Percentiles rank a stretch among this genome's conserved stretches.
phyloP scores from a whole-genome alignment of 495 filamentous ascomycete species.

The Neurospora sp. region DNA sequence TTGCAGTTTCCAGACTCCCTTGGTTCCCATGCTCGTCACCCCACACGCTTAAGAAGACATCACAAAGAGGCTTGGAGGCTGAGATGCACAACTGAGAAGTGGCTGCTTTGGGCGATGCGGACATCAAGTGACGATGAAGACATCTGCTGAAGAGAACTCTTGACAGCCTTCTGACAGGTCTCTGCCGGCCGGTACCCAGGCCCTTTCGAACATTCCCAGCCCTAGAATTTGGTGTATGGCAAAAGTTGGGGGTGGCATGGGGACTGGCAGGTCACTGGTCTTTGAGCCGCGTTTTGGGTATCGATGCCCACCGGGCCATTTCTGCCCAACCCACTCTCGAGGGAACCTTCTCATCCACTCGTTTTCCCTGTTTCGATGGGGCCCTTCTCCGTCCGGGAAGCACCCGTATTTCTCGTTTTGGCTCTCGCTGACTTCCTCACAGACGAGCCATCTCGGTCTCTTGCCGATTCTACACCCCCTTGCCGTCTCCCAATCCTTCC shows the following conservation, averaged over 20 bases:
- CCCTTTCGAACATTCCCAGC: background rate
- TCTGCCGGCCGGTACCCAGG: background rate
- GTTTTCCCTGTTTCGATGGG: conserved; percentile 3
- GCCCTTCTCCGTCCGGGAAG: background rate
- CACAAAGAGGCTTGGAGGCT: background rate
- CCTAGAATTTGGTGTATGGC: conserved; percentile 15
- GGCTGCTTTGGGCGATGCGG: background rate
- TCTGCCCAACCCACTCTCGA: conserved; percentile 28
- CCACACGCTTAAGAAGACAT: background rate
- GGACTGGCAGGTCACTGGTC: conserved; percentile 17
- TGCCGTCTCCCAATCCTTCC: background rate
- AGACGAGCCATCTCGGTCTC: background rate
- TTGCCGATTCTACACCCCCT: background rate
- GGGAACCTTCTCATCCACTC: conserved; percentile 21
- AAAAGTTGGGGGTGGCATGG: conserved; percentile 5
- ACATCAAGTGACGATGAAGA: background rate
- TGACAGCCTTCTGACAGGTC: background rate
- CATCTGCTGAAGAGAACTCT: background rate
- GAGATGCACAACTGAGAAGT: background rate
- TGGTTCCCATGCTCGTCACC: background rate
- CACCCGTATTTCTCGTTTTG: background rate
- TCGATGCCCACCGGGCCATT: conserved; percentile 23
- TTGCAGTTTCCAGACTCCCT: background rate
- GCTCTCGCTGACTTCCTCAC: background rate
- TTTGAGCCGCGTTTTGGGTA: conserved; percentile 21